These are phyloP conservation scores for Boeremia exigua DNA, from an alignment of 2,329 filamentous ascomycete species.

Conservation along the genomic window DNA sequence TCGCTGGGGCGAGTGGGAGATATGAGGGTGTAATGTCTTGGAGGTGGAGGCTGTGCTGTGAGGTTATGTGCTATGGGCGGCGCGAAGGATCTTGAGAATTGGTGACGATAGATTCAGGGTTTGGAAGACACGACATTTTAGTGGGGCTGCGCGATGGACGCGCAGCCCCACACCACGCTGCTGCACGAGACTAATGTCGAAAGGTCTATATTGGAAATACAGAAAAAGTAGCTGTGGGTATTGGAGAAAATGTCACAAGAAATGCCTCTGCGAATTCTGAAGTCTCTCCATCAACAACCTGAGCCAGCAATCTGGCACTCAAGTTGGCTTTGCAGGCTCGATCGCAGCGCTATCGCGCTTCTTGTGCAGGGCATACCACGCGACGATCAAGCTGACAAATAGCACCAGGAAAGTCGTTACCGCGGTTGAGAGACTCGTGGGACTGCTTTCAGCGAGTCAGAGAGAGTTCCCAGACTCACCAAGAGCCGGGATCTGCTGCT, in stretches of 20 bases:
- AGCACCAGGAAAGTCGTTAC: conserved; percentile 33
- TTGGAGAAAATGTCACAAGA: not conserved
- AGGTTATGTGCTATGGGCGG: no score
- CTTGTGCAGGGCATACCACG: conserved; percentile 39
- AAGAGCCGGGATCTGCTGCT: conserved; percentile 58
- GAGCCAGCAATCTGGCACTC: not conserved
- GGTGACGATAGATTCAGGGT: no score
- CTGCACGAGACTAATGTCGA: not conserved
- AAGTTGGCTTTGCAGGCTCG: not conserved
- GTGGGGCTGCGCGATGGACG: no score
- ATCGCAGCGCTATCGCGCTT: not conserved
- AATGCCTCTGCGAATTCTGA: not conserved
- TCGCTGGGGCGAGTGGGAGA: not conserved
- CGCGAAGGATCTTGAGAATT: no score
- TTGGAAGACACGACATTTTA: no score
- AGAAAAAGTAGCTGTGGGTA: not conserved
- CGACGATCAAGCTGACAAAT: conserved; percentile 30
- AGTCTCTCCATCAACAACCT: not conserved
- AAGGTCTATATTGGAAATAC: not conserved
- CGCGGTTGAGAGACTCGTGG: conserved; percentile 12
- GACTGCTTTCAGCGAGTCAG: conserved; percentile 32
- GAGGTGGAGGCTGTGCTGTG: not conserved
- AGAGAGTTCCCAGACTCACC: conserved; percentile 44
- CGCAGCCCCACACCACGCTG: no score
- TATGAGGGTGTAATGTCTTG: not conserved